Evolutionary conservation across 2,329 filamentous ascomycete genomes (phyloP), one percentile per base, ranked within the genome.

Genomic region (Didymella sp.): DNA sequence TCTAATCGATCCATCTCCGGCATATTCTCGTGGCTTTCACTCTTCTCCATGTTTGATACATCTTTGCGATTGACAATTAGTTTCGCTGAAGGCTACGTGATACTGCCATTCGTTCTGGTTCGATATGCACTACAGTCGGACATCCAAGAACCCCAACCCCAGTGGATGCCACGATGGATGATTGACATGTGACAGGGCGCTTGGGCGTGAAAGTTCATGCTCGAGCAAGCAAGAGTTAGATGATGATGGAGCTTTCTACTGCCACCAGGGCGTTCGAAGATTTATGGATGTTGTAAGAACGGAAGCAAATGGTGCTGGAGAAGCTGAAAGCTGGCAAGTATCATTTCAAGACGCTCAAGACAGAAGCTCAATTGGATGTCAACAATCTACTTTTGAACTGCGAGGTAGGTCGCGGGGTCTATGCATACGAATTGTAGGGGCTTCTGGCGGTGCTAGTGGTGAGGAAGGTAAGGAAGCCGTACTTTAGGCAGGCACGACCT

Each of bases 1-100:
- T 61, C 62, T 56, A 58, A 68, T 62, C 58, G 27, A 58, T 53
- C 50, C 28, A 47, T 56, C 47, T 56, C 54, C 54, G 54, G 24
- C 35, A 22, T 47, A 47, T 55, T 52, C 35, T 55, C 43, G 37
- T 44, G 42, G 50, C 52, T 35, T 57, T 55, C 47, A 54, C 45
- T 21, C 33, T 17, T 8, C 28, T n/a, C 19, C 9, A 6, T 9
- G 21, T 33, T 33, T 21, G 15, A 17, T 21, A 25, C 9, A 1
- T 37, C 6, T n/a, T 24, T 17, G 22, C 35, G 4, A 17, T 24
- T 4, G 9, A 12, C 2, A 9, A 9, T 35, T 25, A 17, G 12
- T 21, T 17, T 15, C 22, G 46, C 3, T 1, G 25, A n/a, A 17
- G n/a, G 40, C 21, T 27, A 41, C 7, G 40, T 38, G 33, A 28